A percentile compares a stretch with the other conserved stretches of the same genome.
These are phyloP conservation scores for Penicillium janthinellum DNA, from an alignment of 2,329 filamentous ascomycete genomes.

Conservation along the genomic window DNA sequence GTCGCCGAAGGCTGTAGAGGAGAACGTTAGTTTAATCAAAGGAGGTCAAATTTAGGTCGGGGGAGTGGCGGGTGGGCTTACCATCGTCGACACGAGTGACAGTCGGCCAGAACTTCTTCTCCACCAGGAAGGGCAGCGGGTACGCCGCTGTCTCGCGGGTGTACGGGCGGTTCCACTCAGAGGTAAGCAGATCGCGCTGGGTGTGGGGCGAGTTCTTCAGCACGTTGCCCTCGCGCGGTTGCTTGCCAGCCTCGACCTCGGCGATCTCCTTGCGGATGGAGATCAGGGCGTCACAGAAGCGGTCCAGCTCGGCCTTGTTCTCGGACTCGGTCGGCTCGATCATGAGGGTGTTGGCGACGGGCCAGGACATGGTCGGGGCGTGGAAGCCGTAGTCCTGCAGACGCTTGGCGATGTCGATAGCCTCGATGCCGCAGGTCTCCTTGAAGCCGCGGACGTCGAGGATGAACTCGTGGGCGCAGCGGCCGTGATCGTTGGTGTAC, in stretches of 20 bases:
- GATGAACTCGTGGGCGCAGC: constrained; percentile 97
- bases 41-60: no score
- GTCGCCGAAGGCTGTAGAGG: constrained; percentile 73
- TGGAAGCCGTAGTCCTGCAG: constrained; percentile 98
- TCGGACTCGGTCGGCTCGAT: constrained; percentile 96
- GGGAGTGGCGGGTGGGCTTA: constrained; percentile 48
- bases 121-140: constrained; percentile 75
- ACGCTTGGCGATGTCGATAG: constrained; percentile 93
- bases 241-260: constrained; percentile 76
- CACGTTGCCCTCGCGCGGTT: constrained; percentile 75
- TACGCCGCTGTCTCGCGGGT: constrained; percentile 82
- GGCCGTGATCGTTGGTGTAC: constrained; percentile 86
- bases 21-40: constrained; percentile 26
- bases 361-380: constrained; percentile 95
- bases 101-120: constrained; percentile 98
- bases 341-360: constrained; percentile 93
- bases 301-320: constrained; percentile 86
- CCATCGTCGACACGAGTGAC: constrained; percentile 86
- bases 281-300: constrained; percentile 88
- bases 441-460: constrained; percentile 85
- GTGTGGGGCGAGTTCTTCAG: constrained; percentile 89
- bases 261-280: constrained; percentile 83
- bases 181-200: constrained; percentile 73
- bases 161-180: constrained; percentile 83
- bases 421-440: constrained; percentile 79